These are phyloP conservation scores for Grammothele lineata DNA, from an alignment of 768 basidiomycete genomes.

Conservation along the genomic window DNA sequence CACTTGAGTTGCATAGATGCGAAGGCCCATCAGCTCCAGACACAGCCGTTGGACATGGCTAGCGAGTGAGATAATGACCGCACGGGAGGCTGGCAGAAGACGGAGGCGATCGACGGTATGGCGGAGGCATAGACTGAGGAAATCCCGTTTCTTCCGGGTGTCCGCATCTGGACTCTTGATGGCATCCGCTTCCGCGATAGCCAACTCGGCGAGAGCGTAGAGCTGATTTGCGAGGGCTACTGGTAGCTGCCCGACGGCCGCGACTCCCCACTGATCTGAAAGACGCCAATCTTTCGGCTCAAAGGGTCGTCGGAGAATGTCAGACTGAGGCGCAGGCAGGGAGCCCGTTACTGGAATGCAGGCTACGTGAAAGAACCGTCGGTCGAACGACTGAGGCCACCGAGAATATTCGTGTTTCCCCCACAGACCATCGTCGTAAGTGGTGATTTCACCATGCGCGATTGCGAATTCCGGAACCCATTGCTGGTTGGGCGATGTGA, in stretches of 20 bases:
- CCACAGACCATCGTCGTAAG: neutral
- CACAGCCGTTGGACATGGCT: neutral
- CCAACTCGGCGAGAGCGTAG: too few relatives aligned
- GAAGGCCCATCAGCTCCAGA: neutral
- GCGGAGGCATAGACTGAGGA: neutral
- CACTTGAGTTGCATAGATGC: neutral
- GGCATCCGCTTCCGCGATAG: too few relatives aligned
- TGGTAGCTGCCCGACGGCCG: too few relatives aligned
- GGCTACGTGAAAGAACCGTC: too few relatives aligned
- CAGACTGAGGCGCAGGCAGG: too few relatives aligned
- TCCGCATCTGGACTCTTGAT: too few relatives aligned
- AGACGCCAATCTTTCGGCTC: too few relatives aligned
- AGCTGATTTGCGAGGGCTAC: too few relatives aligned
- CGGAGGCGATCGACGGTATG: neutral
- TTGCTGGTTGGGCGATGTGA: neutral
- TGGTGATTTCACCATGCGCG: neutral
- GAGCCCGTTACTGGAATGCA: too few relatives aligned
- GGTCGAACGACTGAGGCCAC: neutral
- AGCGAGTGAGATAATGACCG: neutral
- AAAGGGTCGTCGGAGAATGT: too few relatives aligned
- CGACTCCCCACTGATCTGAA: too few relatives aligned
- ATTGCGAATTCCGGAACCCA: neutral
- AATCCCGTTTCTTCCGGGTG: too few relatives aligned
- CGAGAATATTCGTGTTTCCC: neutral
- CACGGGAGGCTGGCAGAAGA: neutral